Evolutionary conservation across 164 flowering plant species (phyloP).

Genomic region (Chimonanthus salicifolius): DNA sequence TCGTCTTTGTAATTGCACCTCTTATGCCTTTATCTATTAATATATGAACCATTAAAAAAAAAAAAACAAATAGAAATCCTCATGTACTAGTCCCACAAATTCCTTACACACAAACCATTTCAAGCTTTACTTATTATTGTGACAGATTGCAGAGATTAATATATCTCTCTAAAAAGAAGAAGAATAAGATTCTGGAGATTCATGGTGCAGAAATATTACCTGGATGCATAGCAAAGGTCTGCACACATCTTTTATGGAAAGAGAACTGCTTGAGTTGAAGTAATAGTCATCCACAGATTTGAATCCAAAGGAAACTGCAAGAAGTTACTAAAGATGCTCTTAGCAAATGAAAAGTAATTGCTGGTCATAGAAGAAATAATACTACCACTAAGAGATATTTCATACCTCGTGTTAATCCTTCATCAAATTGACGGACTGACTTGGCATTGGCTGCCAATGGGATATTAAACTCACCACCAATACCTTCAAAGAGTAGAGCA

Average conservation of each 20-base stretch:
- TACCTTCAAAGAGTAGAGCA: slow-evolving; percentile 68
- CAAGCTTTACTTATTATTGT: too few species aligned
- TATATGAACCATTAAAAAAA: too few species aligned
- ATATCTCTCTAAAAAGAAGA: too few species aligned
- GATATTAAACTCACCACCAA: slow-evolving; percentile 74
- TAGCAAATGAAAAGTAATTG: slow-evolving; percentile 7
- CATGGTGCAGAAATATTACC: slow-evolving; percentile 32
- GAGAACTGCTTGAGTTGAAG: slow-evolving; percentile 76
- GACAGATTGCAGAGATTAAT: too few species aligned
- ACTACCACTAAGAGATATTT: slow-evolving; percentile 3
- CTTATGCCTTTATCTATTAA: too few species aligned
- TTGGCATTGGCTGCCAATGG: slow-evolving; percentile 61
- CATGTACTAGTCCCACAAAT: too few species aligned
- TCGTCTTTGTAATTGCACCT: too few species aligned
- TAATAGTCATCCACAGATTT: slow-evolving; percentile 90
- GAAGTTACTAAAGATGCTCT: slow-evolving; percentile 7
- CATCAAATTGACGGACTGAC: slow-evolving; percentile 81
- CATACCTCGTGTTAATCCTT: slow-evolving; percentile 74
- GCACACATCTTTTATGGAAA: slow-evolving; percentile 55
- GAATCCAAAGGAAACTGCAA: slow-evolving; percentile 92
- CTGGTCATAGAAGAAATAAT: background rate
- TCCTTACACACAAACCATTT: too few species aligned
- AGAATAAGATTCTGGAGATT: background rate
- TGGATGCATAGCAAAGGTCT: slow-evolving; percentile 87
- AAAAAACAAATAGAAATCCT: too few species aligned